phyloP scores from a whole-genome alignment of 345 rosid genomes.

The Citrus australasica region DNA sequence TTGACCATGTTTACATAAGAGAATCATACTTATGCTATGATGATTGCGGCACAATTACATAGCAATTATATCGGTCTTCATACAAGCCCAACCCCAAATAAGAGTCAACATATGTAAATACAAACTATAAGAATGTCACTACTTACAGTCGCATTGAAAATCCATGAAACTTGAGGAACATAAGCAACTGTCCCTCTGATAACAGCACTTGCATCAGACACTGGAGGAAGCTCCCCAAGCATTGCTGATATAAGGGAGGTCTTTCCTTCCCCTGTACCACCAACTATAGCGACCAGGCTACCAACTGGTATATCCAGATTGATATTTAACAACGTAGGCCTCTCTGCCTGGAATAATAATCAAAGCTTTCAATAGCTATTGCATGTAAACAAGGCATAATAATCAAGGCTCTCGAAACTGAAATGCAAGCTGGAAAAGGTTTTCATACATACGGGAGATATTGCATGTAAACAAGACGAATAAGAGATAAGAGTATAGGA shows the following conservation, averaged over 20 bases:
- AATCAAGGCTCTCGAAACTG: too few relatives aligned
- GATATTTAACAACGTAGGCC: constrained; percentile 78
- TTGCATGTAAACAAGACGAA: not conserved
- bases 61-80: not conserved
- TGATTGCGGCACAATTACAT: not conserved
- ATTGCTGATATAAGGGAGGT: constrained; percentile 93
- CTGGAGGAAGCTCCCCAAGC: constrained; percentile 97
- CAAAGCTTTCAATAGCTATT: not conserved
- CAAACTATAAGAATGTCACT: not conserved
- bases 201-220: constrained; percentile 57
- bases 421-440: too few relatives aligned
- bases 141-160: constrained; percentile 97
- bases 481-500: not conserved
- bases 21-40: not conserved
- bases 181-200: constrained; percentile 88
- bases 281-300: constrained; percentile 93
- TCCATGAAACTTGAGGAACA: constrained; percentile 99
- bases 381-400: too few relatives aligned
- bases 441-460: not conserved
- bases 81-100: not conserved
- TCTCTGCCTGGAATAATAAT: constrained; percentile 65
- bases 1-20: not conserved
- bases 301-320: constrained; percentile 86
- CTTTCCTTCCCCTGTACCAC: constrained; percentile 98
- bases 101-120: not conserved